Base-by-base conservation (phyloP, 1,139 yeast genomes). In the Nakaseomyces kungkrabaensis region DNA sequence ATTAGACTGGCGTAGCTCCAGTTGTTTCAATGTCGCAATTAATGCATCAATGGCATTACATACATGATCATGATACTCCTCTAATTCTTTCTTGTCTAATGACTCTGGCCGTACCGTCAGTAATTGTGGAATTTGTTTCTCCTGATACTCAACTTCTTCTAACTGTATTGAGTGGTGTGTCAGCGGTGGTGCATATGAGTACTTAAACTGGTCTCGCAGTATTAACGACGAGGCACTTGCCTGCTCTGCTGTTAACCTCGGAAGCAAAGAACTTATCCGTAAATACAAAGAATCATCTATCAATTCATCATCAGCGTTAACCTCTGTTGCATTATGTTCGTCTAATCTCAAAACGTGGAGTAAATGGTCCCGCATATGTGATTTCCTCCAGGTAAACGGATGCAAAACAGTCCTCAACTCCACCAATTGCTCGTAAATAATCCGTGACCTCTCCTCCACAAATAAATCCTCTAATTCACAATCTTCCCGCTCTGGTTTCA, bases 351-450 rank as follows among this genome's bases (percentile, higher is more conserved):
- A 49, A 3, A 62, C 57, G 37, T 60, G 61, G 48, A 60, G 52
- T 33, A 63, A 49, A 43, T 56, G 50, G 1, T 59, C 49, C 40
- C 60, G 54, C 46, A 63, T 41, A 32, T 56, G 51, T 5, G 66
- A 61, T 31, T 53, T 56, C n/a, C 53, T 54, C 68, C 68, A 64
- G 9, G 54, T 50, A 27, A 62, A 55, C 4, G 66, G 64, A 24
- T 53, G 53, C 22, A 58, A 45, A 6, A 50, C 54, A 9, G 59
- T 50, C 24, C 54, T 54, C 40, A 56, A 50, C n/a, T 55, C 57
- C 7, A 62, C 60, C 42, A 64, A 49, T 46, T 62, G 66, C 41
- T 62, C 60, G 42, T 63, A 64, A 3, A 64, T 60, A 8, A 63
- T 59, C 31, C 52, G 51, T 9, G 66, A 62, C 45, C 67, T 52